Evolutionary conservation across 805 yeast species (phyloP).

Genomic region (Barnettozyma siamensis): DNA sequence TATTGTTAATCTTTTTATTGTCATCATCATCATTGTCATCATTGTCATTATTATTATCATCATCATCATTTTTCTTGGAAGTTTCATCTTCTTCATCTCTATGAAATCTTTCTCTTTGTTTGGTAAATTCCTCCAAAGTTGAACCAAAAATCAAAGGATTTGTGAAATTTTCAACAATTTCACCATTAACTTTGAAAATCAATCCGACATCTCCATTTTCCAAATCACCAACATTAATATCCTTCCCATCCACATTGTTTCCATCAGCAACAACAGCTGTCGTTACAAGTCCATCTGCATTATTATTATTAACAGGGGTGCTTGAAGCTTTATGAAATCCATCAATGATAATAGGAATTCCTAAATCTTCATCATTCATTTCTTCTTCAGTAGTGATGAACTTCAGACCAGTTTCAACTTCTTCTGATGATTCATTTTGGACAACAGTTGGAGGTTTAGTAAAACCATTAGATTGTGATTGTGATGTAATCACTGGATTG

Average conservation of each 20-base stretch:
- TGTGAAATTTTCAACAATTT: background rate
- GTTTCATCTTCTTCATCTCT: constrained; percentile 7
- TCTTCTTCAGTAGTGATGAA: constrained; percentile 6
- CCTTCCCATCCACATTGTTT: no score
- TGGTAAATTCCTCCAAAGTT: constrained; percentile 5
- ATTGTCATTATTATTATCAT: background rate
- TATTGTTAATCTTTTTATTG: background rate
- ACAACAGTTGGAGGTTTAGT: no score
- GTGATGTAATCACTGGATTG: no score
- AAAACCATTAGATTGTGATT: no score
- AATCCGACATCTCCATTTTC: background rate
- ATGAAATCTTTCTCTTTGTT: constrained; percentile 10
- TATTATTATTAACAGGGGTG: background rate
- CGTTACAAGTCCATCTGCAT: no score
- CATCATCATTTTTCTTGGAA: constrained; percentile 3
- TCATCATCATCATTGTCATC: constrained; percentile 2
- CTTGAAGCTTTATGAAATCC: background rate
- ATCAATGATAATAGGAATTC: constrained; percentile 7
- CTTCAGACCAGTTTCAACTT: constrained; percentile 1
- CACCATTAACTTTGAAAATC: constrained; percentile 3
- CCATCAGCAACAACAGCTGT: no score
- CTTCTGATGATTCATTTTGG: background rate
- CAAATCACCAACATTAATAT: no score
- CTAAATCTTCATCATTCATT: background rate
- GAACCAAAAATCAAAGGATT: constrained; percentile 13